phyloP scores from a whole-genome alignment of 2,329 filamentous ascomycete species.

The Uncinocarpus reesii region DNA sequence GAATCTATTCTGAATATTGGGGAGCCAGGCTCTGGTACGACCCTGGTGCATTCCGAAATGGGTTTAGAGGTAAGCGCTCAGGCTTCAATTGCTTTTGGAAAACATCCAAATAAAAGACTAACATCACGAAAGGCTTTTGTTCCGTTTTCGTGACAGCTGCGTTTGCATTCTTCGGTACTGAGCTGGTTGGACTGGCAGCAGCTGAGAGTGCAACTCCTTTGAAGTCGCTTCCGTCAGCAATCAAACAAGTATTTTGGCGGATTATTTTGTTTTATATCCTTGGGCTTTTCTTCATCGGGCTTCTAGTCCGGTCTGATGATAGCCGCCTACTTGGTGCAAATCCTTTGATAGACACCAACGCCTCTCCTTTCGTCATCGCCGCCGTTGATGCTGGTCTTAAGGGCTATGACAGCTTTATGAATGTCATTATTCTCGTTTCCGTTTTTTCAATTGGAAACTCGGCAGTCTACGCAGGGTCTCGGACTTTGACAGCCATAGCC shows the following conservation, averaged over 20 bases:
- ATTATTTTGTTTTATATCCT: constrained; percentile 49
- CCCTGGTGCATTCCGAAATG: constrained; percentile 57
- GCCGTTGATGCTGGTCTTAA: constrained; percentile 56
- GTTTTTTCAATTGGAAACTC: constrained; percentile 61
- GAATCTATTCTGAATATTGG: constrained; percentile 22
- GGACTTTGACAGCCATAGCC: constrained; percentile 66
- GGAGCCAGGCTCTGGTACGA: constrained; percentile 61
- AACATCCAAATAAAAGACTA: background rate
- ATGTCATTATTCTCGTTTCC: constrained; percentile 63
- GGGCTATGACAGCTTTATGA: constrained; percentile 60
- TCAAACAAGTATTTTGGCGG: constrained; percentile 45
- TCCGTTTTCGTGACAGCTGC: constrained; percentile 38
- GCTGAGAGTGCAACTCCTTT: constrained; percentile 46
- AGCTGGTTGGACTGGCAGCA: constrained; percentile 46
- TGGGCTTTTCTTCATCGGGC: constrained; percentile 47
- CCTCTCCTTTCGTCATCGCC: constrained; percentile 60
- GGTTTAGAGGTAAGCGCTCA: constrained; percentile 35
- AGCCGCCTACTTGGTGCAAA: constrained; percentile 32
- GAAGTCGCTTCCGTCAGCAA: constrained; percentile 45
- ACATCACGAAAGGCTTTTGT: constrained; percentile 50
- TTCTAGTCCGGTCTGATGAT: constrained; percentile 42
- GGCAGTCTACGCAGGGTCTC: constrained; percentile 51
- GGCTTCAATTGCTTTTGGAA: too few species aligned
- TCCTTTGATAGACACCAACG: constrained; percentile 28
- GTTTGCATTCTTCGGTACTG: constrained; percentile 32